Percentiles rank a stretch among this genome's conserved stretches.
These are phyloP conservation scores for Harringtonia lauricola DNA, from an alignment of 2,329 filamentous ascomycete genomes.

Conservation along the genomic window DNA sequence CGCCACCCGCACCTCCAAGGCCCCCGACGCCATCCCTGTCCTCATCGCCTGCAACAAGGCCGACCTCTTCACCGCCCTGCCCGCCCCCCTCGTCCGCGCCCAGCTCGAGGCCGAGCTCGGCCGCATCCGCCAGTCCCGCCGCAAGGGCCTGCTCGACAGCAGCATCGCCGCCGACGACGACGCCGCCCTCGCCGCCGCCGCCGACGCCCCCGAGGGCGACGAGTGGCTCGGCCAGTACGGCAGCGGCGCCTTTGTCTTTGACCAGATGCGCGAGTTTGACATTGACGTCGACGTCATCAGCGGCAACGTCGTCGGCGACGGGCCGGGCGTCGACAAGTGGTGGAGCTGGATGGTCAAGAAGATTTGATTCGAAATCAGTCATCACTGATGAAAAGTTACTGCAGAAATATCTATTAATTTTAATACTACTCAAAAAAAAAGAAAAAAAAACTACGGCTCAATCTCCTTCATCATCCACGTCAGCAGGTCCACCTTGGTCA, in stretches of 20 bases:
- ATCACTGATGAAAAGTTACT: too few relatives aligned
- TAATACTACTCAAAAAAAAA: too few relatives aligned
- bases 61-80: constrained; percentile 88
- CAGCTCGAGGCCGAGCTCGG: constrained; percentile 73
- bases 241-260: constrained; percentile 67
- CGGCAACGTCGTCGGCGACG: constrained; percentile 58
- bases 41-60: constrained; percentile 90
- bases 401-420: neutral
- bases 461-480: constrained; percentile 73
- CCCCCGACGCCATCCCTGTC: constrained; percentile 53
- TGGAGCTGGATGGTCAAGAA: constrained; percentile 81
- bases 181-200: constrained; percentile 15
- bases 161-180: constrained; percentile 57
- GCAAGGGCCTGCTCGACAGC: constrained; percentile 73
- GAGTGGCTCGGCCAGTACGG: constrained; percentile 77
- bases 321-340: constrained; percentile 69
- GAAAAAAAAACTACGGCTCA: too few relatives aligned
- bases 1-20: constrained; percentile 31
- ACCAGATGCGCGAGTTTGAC: constrained; percentile 73
- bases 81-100: constrained; percentile 61
- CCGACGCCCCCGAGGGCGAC: constrained; percentile 59
- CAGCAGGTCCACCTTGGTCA: constrained; percentile 92
- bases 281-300: constrained; percentile 67
- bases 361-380: constrained; percentile 33
- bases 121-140: constrained; percentile 63